These are phyloP conservation scores for Cyclostephanos invisitatus DNA, from an alignment of 108 stramenopile species.

Conservation along the genomic window DNA sequence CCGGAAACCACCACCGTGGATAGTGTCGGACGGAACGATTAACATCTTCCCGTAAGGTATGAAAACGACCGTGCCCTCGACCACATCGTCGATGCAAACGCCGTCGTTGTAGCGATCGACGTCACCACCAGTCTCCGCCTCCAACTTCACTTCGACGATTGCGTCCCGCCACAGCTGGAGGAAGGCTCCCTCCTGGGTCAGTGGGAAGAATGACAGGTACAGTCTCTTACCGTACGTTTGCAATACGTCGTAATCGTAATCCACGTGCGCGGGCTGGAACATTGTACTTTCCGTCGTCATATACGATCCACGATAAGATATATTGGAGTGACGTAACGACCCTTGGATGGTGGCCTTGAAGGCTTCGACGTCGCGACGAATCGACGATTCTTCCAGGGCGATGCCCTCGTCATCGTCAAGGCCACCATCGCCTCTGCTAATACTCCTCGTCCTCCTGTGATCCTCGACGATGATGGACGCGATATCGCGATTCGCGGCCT, in stretches of 20 bases:
- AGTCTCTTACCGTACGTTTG: conserved; percentile 33
- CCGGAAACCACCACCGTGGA: conserved; percentile 76
- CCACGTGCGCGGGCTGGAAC: conserved; percentile 76
- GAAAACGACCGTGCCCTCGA: conserved; percentile 53
- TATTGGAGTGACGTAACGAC: conserved; percentile 17
- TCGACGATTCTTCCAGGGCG: neutral
- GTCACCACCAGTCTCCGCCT: neutral
- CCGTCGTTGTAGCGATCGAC: neutral
- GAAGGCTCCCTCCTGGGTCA: conserved; percentile 63
- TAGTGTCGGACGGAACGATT: conserved; percentile 55
- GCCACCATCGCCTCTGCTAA: neutral
- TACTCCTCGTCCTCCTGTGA: conserved; percentile 4
- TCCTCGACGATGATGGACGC: conserved; percentile 5
- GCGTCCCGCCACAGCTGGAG: conserved; percentile 58
- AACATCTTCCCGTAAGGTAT: conserved; percentile 67
- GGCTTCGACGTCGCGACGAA: conserved; percentile 25
- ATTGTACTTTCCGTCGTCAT: conserved; percentile 56
- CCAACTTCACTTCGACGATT: neutral
- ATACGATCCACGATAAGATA: conserved; percentile 53
- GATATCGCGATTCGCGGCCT: conserved; percentile 23
- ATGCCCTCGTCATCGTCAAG: neutral
- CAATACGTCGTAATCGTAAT: conserved; percentile 60
- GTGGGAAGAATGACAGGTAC: conserved; percentile 61
- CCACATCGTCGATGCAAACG: neutral
- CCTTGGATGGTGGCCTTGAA: conserved; percentile 31